Conservation (phyloP, 2,329 filamentous ascomycete species). For the Immersiporthe knoxdaviesiana region DNA sequence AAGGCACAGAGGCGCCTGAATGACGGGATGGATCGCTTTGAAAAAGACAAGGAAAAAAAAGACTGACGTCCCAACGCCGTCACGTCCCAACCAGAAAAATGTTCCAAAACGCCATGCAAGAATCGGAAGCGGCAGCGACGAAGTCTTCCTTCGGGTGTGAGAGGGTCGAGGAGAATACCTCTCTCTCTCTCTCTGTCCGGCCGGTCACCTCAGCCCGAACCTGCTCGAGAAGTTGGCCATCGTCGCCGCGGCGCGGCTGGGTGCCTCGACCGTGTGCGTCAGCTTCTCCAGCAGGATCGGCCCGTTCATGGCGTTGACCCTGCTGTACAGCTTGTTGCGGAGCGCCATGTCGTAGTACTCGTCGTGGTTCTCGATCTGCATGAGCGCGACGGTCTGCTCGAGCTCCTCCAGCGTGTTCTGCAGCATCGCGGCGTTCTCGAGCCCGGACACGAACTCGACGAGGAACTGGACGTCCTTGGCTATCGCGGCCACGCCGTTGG, state of each 20-base stretch:
- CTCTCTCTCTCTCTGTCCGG: background rate
- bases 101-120: background rate
- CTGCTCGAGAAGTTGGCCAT: conserved; percentile 75
- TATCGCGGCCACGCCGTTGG: conserved; percentile 79
- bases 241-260: conserved; percentile 63
- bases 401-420: conserved; percentile 89
- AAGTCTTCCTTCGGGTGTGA: too few relatives aligned
- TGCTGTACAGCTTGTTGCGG: conserved; percentile 89
- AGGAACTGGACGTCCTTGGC: conserved; percentile 84
- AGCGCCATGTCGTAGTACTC: conserved; percentile 94
- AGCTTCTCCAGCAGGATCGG: conserved; percentile 89
- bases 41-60: background rate
- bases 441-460: conserved; percentile 80
- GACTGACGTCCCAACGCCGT: background rate
- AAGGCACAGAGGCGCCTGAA: background rate
- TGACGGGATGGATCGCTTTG: background rate
- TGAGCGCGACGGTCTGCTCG: conserved; percentile 86
- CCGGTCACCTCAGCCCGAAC: conserved; percentile 64
- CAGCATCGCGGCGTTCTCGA: conserved; percentile 84
- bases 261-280: conserved; percentile 63
- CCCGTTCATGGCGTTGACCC: conserved; percentile 89
- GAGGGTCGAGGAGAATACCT: background rate
- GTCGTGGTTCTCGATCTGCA: conserved; percentile 88
- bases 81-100: background rate
- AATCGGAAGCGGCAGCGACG: background rate